Base-by-base conservation (phyloP, 768 basidiomycete genomes). In the Kwoniella mangroviensis region DNA sequence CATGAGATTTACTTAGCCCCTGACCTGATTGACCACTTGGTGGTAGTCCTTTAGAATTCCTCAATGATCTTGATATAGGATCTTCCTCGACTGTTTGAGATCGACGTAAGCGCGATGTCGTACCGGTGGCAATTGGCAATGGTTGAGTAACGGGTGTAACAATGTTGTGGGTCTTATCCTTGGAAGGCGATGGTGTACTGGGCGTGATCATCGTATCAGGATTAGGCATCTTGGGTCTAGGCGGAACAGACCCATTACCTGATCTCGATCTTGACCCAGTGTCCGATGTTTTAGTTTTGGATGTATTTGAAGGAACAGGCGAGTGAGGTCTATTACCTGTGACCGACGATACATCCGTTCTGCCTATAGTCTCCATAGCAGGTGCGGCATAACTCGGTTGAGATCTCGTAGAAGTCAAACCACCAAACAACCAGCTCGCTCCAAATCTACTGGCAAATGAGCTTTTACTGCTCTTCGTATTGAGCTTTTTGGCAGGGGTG, bases 361-460 rank as follows among this genome's bases (percentile, higher is more conserved):
- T 57, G 2, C 61, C 67, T 15, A 78, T 74, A n/a, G 75, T 76
- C 56, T 75, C 73, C 4, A 71, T 71, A 0, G 76, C 78, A 12
- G 80, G 76, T 3, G 78, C 67, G 11, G 80, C 76, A 49, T 73
- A 74, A 57, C 75, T 76, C 2, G 77, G 80, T 58, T 78, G 78
- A 24, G 78, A 74, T 19, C 80, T 59, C 19, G 69, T 65, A 10
- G 70, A 65, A 10, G 58, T 60, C 5, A 78, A 60, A 0, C 74
- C 73, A 28, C 77, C 73, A 55, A 80, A 76, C 4, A 80, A 70
- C 79, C 79, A 80, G 57, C 66, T 78, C 4, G 73, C 70, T 19
- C 75, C 79, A 43, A 80, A 73, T 17, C 71, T 68, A 40, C 70
- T 64, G 10, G 71, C 76, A 51, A 80, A 76, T 0, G 79, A 78